Percentiles rank a stretch among this genome's conserved stretches.
Conservation (phyloP, 2,329 filamentous ascomycete genomes). For the Aureobasidium sp. region DNA sequence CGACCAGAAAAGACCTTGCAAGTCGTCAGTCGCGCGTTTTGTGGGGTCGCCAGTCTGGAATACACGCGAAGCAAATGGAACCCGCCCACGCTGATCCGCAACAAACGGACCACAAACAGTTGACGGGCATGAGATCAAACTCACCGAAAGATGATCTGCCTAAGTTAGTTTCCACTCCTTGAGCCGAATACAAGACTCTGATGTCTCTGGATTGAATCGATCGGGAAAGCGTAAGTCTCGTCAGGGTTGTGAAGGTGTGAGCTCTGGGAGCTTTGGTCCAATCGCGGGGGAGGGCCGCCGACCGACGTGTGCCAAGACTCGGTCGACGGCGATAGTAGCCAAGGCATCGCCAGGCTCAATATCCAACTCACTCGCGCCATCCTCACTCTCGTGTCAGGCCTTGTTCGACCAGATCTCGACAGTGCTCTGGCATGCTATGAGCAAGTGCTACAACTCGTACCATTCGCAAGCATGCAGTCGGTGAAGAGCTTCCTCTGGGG, state of each 20-base stretch:
- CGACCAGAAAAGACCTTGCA: slow-evolving; percentile 1
- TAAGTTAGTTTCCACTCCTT: neutral
- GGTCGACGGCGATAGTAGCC: neutral
- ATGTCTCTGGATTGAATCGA: neutral
- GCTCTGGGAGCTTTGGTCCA: neutral
- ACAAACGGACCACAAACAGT: neutral
- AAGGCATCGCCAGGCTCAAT: neutral
- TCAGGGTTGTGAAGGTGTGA: neutral
- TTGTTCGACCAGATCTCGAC: neutral
- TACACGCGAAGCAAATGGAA: slow-evolving; percentile 9
- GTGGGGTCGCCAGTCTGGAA: slow-evolving; percentile 5
- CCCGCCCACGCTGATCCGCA: neutral
- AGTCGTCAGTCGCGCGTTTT: slow-evolving; percentile 9
- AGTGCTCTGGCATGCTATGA: neutral
- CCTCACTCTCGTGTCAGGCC: neutral
- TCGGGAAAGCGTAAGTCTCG: neutral
- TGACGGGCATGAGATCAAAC: neutral
- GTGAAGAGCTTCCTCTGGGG: slow-evolving; percentile 80
- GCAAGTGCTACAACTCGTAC: neutral
- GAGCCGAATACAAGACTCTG: too few relatives aligned
- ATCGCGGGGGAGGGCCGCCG: slow-evolving; percentile 1
- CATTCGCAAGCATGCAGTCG: slow-evolving; percentile 60
- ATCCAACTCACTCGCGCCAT: neutral
- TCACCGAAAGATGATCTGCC: neutral
- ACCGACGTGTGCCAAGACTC: slow-evolving; percentile 1